These are phyloP conservation scores for Paecilomyces dactylethromorphus DNA, from an alignment of 2,329 filamentous ascomycete genomes.

Conservation along the genomic window DNA sequence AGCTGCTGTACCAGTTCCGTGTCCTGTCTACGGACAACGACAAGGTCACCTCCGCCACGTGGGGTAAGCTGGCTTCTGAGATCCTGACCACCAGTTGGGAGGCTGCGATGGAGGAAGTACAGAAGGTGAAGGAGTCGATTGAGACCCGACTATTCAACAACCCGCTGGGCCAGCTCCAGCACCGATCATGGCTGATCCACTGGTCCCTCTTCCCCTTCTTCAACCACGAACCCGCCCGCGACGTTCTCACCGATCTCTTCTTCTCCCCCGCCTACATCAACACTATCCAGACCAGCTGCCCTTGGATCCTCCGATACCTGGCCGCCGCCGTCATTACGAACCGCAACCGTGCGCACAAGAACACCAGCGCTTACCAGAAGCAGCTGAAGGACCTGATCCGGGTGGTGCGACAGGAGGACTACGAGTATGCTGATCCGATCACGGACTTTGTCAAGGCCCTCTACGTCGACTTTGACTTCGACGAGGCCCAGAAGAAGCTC, in stretches of 20 bases:
- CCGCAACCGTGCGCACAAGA: conserved; percentile 71
- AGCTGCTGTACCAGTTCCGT: conserved; percentile 95
- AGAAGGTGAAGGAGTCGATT: conserved; percentile 85
- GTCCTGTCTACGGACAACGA: conserved; percentile 98
- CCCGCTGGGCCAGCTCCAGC: conserved; percentile 87
- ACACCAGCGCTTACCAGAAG: conserved; percentile 82
- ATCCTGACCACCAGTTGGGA: conserved; percentile 97
- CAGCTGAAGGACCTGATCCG: conserved; percentile 96
- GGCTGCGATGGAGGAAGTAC: conserved; percentile 79
- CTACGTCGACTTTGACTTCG: conserved; percentile 94
- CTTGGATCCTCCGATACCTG: conserved; percentile 93
- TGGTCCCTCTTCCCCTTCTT: conserved; percentile 99
- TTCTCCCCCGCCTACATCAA: conserved; percentile 98
- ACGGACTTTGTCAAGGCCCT: conserved; percentile 95
- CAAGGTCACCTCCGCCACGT: conserved; percentile 90
- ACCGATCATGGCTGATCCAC: conserved; percentile 96
- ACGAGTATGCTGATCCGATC: conserved; percentile 94
- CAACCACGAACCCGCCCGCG: conserved; percentile 88
- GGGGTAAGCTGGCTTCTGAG: conserved; percentile 95
- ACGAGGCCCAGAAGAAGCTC: conserved; percentile 88
- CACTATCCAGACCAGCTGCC: conserved; percentile 96
- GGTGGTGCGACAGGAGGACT: conserved; percentile 92
- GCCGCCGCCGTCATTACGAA: conserved; percentile 92
- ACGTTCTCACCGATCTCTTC: conserved; percentile 89
- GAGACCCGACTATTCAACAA: conserved; percentile 95